A percentile compares a stretch with the other conserved stretches of the same genome.
phyloP scores from a whole-genome alignment of 768 basidiomycete species.

The Gyrodon lividus region DNA sequence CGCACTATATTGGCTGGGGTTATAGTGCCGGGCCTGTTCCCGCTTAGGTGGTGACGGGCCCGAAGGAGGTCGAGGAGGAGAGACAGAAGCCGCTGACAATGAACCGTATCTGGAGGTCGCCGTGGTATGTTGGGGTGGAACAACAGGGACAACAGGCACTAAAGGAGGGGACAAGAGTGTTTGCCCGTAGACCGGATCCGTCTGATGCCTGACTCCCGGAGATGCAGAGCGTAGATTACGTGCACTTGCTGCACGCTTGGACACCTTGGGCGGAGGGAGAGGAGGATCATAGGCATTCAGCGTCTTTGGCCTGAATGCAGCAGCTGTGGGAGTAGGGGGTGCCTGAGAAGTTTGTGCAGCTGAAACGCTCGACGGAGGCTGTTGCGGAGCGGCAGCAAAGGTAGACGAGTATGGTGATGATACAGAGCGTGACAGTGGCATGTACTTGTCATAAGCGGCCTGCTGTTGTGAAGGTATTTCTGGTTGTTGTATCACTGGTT shows the following conservation, averaged over 20 bases:
- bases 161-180: slow-evolving; percentile 19
- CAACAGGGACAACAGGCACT: slow-evolving; percentile 12
- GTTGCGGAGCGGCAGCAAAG: slow-evolving; percentile 11
- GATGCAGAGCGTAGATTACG: slow-evolving; percentile 27
- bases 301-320: slow-evolving; percentile 61
- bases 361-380: slow-evolving; percentile 18
- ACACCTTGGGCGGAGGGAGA: slow-evolving; percentile 49
- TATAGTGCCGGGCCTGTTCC: background rate
- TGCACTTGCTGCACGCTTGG: slow-evolving; percentile 31
- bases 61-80: slow-evolving; percentile 3
- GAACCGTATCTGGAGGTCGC: background rate
- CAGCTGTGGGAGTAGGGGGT: slow-evolving; percentile 38
- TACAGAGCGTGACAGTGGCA: slow-evolving; percentile 21
- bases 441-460: slow-evolving; percentile 31
- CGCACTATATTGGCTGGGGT: background rate
- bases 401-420: slow-evolving; percentile 25
- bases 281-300: slow-evolving; percentile 79
- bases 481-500: slow-evolving; percentile 11
- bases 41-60: slow-evolving; percentile 5
- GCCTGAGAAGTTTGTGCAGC: slow-evolving; percentile 29
- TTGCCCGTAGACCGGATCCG: slow-evolving; percentile 4
- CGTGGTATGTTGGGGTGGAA: background rate
- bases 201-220: slow-evolving; percentile 7
- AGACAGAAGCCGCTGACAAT: slow-evolving; percentile 1
- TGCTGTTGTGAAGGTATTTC: slow-evolving; percentile 18